Conservation (phyloP, 768 basidiomycete genomes). For the Naganishia onofrii region DNA sequence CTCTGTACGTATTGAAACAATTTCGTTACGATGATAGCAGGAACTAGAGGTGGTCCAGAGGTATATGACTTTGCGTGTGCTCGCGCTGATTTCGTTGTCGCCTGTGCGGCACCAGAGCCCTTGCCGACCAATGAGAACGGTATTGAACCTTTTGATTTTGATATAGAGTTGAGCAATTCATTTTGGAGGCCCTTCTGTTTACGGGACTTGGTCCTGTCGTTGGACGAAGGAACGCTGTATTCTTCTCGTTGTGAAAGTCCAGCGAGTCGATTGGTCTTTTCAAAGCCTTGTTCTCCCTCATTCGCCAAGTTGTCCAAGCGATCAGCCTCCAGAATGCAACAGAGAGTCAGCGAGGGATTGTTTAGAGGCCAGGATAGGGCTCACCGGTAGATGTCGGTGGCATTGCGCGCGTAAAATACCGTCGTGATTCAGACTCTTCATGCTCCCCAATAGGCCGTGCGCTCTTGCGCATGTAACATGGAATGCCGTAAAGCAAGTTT, state of each 20-base stretch:
- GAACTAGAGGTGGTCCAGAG: slow-evolving; percentile 88
- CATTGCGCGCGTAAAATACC: slow-evolving; percentile 70
- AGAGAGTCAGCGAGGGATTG: neutral
- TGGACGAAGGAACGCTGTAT: slow-evolving; percentile 59
- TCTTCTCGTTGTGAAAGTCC: slow-evolving; percentile 4
- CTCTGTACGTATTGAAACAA: slow-evolving; percentile 71
- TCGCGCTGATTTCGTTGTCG: slow-evolving; percentile 71
- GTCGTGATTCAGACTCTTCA: slow-evolving; percentile 47
- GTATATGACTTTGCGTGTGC: slow-evolving; percentile 90
- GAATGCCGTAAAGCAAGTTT: slow-evolving; percentile 86
- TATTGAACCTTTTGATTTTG: neutral
- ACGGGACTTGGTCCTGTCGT: slow-evolving; percentile 62
- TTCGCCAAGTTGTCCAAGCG: neutral
- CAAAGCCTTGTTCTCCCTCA: slow-evolving; percentile 14
- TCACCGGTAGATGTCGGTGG: slow-evolving; percentile 83
- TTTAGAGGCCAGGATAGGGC: slow-evolving; percentile 41
- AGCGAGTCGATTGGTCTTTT: slow-evolving; percentile 26
- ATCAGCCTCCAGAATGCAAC: neutral
- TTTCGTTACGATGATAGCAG: slow-evolving; percentile 74
- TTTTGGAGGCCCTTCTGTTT: slow-evolving; percentile 38
- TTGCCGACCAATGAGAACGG: neutral
- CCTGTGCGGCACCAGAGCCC: slow-evolving; percentile 25
- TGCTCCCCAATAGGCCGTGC: slow-evolving; percentile 65
- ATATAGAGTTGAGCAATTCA: slow-evolving; percentile 42
- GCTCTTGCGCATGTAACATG: slow-evolving; percentile 91